These are phyloP conservation scores for Chaetomium fimeti DNA, from an alignment of 495 filamentous ascomycete genomes.

Conservation along the genomic window DNA sequence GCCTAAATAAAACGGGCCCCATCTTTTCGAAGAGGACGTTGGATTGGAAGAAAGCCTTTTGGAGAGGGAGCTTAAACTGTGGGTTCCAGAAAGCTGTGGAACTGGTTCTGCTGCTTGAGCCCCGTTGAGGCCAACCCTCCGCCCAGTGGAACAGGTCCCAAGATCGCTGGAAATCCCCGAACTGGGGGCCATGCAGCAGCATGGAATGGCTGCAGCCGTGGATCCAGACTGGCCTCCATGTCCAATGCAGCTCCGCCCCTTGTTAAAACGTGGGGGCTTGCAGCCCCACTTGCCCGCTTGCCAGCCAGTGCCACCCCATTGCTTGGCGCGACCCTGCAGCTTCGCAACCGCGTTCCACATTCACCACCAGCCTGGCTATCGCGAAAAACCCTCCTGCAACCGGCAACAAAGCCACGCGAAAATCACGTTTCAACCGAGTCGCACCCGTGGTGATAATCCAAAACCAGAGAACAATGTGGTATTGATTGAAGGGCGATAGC, in stretches of 20 bases:
- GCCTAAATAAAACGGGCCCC: neutral
- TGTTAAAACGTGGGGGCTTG: conserved; percentile 5
- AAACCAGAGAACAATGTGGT: neutral
- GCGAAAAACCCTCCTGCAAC: neutral
- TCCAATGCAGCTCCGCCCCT: conserved; percentile 8
- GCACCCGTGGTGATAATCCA: neutral
- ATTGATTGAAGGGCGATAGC: conserved; percentile 4
- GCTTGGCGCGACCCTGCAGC: neutral
- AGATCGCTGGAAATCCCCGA: conserved; percentile 9
- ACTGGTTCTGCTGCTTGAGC: too few relatives aligned
- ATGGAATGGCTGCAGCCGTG: conserved; percentile 2
- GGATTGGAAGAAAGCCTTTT: neutral
- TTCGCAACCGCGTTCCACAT: conserved; percentile 15
- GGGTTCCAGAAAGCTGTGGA: neutral
- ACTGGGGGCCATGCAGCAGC: conserved; percentile 8
- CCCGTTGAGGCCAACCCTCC: neutral
- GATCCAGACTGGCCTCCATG: neutral
- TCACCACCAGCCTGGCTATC: neutral
- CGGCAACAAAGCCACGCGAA: neutral
- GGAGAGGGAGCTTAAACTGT: neutral
- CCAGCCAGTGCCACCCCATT: neutral
- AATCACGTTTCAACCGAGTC: neutral
- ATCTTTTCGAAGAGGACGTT: neutral
- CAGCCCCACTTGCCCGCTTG: neutral
- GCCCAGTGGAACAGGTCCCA: conserved; percentile 7